These are phyloP conservation scores for Epicoccum sorghinum DNA, from an alignment of 2,329 filamentous ascomycete species.

Conservation along the genomic window DNA sequence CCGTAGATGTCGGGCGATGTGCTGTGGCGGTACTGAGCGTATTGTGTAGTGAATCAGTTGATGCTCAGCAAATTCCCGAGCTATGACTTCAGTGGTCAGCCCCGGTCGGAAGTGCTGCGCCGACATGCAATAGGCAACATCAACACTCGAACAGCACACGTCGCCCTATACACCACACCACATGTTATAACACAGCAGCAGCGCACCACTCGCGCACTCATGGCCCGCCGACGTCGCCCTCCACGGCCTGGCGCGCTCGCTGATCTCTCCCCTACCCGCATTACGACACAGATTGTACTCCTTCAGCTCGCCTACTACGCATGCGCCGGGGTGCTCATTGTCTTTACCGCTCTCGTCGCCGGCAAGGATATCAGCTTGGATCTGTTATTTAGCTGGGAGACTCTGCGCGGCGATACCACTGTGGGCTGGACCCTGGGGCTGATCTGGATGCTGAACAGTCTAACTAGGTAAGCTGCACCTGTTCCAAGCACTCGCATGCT, in stretches of 20 bases:
- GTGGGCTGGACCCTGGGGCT: constrained; percentile 72
- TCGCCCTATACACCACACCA: constrained; percentile 2
- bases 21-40: background rate
- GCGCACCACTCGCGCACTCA: constrained; percentile 38
- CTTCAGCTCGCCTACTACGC: constrained; percentile 70
- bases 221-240: constrained; percentile 65
- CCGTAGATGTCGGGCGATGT: background rate
- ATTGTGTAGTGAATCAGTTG: constrained; percentile 12
- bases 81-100: constrained; percentile 20
- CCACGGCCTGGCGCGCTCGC: constrained; percentile 69
- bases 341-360: constrained; percentile 71
- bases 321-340: constrained; percentile 65
- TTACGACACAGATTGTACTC: constrained; percentile 69
- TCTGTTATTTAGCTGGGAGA: constrained; percentile 68
- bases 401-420: constrained; percentile 69
- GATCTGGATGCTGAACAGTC: constrained; percentile 70
- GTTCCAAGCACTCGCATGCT: background rate
- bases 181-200: constrained; percentile 25
- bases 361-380: constrained; percentile 65
- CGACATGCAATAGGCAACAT: constrained; percentile 24
- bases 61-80: constrained; percentile 27
- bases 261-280: constrained; percentile 70
- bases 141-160: constrained; percentile 8
- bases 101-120: constrained; percentile 21
- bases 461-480: constrained; percentile 62